phyloP scores from a whole-genome alignment of 257 asterid genomes.

The Lycium ferocissimum region DNA sequence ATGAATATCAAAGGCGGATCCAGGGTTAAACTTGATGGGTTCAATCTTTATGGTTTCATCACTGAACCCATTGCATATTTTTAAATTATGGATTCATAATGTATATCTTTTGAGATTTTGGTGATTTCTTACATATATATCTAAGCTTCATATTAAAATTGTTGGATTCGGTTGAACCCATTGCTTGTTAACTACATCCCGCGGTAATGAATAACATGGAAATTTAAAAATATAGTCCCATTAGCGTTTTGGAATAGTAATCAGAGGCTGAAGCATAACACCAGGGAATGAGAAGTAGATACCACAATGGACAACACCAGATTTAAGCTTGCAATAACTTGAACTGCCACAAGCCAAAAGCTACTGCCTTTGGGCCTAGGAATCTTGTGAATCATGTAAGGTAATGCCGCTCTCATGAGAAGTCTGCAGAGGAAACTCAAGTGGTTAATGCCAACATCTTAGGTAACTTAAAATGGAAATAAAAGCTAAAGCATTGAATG shows the following conservation, averaged over 20 bases:
- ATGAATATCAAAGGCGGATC: constrained; percentile 12
- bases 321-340: constrained; percentile 86
- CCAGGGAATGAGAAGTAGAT: constrained; percentile 22
- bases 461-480: background rate
- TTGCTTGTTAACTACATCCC: constrained; percentile 9
- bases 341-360: constrained; percentile 79
- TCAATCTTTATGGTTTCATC: background rate
- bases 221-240: background rate
- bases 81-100: background rate
- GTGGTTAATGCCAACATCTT: background rate
- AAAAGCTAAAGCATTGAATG: background rate
- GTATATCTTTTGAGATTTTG: background rate
- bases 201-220: background rate
- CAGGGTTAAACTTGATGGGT: constrained; percentile 11
- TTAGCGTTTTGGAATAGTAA: background rate
- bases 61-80: background rate
- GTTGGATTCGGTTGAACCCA: background rate
- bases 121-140: background rate
- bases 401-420: constrained; percentile 57
- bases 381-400: constrained; percentile 67
- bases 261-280: constrained; percentile 15
- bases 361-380: constrained; percentile 77
- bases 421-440: constrained; percentile 56
- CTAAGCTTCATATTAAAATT: background rate
- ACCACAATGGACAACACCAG: constrained; percentile 78